Percentiles rank a stretch among this genome's conserved stretches.
Evolutionary conservation across 2,329 filamentous ascomycete species (phyloP).

Genomic region (Aspergillus pseudotamarii): DNA sequence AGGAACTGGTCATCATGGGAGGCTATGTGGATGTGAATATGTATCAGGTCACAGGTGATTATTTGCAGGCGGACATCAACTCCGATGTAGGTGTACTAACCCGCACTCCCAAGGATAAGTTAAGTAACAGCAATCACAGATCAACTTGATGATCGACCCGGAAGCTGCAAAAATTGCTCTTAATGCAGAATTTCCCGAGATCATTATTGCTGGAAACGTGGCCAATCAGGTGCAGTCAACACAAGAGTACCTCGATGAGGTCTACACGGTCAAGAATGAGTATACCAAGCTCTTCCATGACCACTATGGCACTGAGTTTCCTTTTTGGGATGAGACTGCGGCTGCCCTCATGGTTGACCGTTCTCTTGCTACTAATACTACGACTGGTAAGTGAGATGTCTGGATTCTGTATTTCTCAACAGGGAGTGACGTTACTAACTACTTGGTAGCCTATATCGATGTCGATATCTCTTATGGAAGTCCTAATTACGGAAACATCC

Average conservation of each 20-base stretch:
- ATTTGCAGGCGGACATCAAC: constrained; percentile 30
- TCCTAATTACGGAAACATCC: constrained; percentile 48
- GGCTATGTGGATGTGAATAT: constrained; percentile 51
- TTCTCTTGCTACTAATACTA: constrained; percentile 41
- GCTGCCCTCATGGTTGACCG: constrained; percentile 43
- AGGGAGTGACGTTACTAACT: neutral
- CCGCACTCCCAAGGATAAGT: constrained; percentile 7
- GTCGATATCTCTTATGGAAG: constrained; percentile 47
- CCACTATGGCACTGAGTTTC: constrained; percentile 44
- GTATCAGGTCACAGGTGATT: constrained; percentile 31
- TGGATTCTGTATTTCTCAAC: neutral
- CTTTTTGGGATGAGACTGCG: constrained; percentile 53
- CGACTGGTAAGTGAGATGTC: constrained; percentile 27
- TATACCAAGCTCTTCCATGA: constrained; percentile 44
- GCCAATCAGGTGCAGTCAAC: constrained; percentile 52
- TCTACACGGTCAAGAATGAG: constrained; percentile 39
- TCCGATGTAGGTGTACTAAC: constrained; percentile 29
- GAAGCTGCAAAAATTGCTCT: constrained; percentile 55
- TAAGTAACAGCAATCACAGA: constrained; percentile 32
- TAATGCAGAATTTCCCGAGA: constrained; percentile 51
- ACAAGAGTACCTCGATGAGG: constrained; percentile 43
- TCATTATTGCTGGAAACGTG: constrained; percentile 50
- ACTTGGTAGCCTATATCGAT: constrained; percentile 42
- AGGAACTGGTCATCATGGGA: constrained; percentile 55
- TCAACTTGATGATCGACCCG: constrained; percentile 56